phyloP scores from a whole-genome alignment of 1,139 yeast species.

The Diutina scorzettiae region DNA sequence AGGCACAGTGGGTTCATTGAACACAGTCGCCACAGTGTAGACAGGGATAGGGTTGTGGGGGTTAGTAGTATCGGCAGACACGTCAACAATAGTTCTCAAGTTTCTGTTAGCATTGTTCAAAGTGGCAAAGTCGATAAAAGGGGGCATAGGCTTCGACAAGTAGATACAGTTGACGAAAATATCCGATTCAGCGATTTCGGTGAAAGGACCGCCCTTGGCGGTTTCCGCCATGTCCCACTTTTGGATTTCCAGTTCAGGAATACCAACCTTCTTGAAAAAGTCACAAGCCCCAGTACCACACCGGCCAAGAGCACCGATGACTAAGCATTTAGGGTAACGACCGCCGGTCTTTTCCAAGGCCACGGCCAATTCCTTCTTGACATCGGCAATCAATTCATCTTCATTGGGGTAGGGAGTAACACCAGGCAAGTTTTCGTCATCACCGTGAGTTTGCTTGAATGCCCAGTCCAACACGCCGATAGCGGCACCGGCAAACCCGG shows the following conservation, averaged over 20 bases:
- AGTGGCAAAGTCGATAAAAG: conserved; percentile 63
- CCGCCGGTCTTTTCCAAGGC: conserved; percentile 56
- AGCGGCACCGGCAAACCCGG: conserved; percentile 99
- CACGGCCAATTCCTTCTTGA: conserved; percentile 43
- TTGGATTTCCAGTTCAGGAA: conserved; percentile 71
- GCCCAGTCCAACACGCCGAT: conserved; percentile 92
- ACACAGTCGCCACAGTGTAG: conserved; percentile 79
- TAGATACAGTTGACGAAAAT: conserved; percentile 93
- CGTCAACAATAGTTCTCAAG: conserved; percentile 88
- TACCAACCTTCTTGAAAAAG: conserved; percentile 68
- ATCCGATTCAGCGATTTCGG: conserved; percentile 79
- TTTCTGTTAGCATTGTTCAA: conserved; percentile 58
- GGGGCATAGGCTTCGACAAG: conserved; percentile 85
- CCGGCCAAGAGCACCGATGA: conserved; percentile 96
- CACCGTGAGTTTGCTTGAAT: conserved; percentile 65
- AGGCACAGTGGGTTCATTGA: conserved; percentile 77
- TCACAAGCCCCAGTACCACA: conserved; percentile 98
- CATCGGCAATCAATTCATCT: conserved; percentile 55
- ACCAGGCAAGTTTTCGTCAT: conserved; percentile 55
- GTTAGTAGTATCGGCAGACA: conserved; percentile 96
- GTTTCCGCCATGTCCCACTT: conserved; percentile 99
- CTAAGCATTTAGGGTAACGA: conserved; percentile 63
- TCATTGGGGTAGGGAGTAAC: conserved; percentile 80
- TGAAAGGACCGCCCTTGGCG: conserved; percentile 92
- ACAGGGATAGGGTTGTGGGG: conserved; percentile 97